Base-by-base conservation (phyloP, 1,284 basidiomycete genomes). In the Meripilus lineatus region DNA sequence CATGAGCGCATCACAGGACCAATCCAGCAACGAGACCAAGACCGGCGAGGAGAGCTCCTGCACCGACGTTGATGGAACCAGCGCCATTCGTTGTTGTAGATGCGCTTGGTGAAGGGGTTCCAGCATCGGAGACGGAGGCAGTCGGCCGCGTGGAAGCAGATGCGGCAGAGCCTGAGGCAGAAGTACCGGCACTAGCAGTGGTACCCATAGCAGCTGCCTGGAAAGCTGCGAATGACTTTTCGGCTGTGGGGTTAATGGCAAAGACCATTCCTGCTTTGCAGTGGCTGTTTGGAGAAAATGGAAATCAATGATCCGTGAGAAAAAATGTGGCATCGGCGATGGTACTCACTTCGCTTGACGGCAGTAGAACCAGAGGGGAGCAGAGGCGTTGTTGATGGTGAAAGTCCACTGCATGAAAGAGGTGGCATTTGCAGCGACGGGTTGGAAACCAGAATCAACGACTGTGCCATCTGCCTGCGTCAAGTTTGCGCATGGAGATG, bases 331-430 rank as follows among this genome's bases (percentile, higher is more conserved):
- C n/a, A 20, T n/a, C 5, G 32, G 46, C 23, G n/a, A n/a, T 20
- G 17, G 14, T n/a, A 54, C 59, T 39, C 48, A 67, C 63, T 52
- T 54, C 2, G 57, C 53, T 49, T 69, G 69, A 34, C 50, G 56
- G 53, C 69, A 71, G 63, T 58, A 68, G 65, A 70, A 68, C 68
- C 68, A 71, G 38, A 66, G 55, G 5, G 69, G 68, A 1, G 57
- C 51, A 11, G 61, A 64, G 32, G 53, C 55, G 57, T 68, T 68
- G 50, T 57, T 60, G 44, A 70, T 48, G 14, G 60, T 65, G 57
- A 69, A 54, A 42, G 56, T 61, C 56, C 55, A 66, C 15, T 59
- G 54, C 28, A 65, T 64, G 51, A 65, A 55, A 7, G 32, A 13
- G 8, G 63, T 59, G 8, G 64, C 51, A 30, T 44, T 44, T 21